Conservation (phyloP, 1,139 yeast species). For the Taphrina populina region DNA sequence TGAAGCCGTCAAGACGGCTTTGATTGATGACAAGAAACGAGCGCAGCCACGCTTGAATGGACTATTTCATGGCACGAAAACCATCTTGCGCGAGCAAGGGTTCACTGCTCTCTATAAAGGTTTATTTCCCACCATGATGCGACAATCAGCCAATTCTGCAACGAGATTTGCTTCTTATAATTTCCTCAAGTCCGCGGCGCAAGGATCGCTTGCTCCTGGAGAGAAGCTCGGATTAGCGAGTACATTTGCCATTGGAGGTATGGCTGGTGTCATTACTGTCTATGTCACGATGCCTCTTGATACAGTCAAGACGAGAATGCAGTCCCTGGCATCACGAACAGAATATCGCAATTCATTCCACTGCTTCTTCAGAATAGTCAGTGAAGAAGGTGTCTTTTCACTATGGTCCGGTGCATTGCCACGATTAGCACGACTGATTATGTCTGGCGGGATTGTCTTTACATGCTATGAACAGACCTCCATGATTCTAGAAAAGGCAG, state of each 20-base stretch:
- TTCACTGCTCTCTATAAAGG: conserved; percentile 83
- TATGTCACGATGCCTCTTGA: conserved; percentile 94
- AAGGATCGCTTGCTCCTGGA: conserved; percentile 59
- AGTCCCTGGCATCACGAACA: conserved; percentile 76
- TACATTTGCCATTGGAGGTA: conserved; percentile 86
- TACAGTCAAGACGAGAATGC: conserved; percentile 97
- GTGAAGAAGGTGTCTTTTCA: conserved; percentile 84
- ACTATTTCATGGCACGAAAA: conserved; percentile 59
- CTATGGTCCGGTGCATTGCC: conserved; percentile 99
- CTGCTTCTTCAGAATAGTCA: conserved; percentile 77
- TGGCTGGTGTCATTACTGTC: conserved; percentile 91
- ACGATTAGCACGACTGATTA: conserved; percentile 80
- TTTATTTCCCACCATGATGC: conserved; percentile 82
- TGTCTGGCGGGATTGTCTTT: conserved; percentile 95
- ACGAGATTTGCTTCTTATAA: conserved; percentile 92
- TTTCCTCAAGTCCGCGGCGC: conserved; percentile 77
- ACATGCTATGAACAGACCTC: conserved; percentile 52
- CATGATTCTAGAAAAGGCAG: conserved; percentile 16
- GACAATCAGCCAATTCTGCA: conserved; percentile 95
- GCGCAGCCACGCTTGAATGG: conserved; percentile 74
- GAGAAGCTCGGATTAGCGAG: conserved; percentile 74
- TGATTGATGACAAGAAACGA: conserved; percentile 75
- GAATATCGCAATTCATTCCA: conserved; percentile 71
- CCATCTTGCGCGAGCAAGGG: conserved; percentile 73
- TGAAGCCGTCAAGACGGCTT: conserved; percentile 92